A percentile compares a stretch with the other conserved stretches of the same genome.
Conservation (phyloP, 2,329 filamentous ascomycete species). For the Fusarium sp. region DNA sequence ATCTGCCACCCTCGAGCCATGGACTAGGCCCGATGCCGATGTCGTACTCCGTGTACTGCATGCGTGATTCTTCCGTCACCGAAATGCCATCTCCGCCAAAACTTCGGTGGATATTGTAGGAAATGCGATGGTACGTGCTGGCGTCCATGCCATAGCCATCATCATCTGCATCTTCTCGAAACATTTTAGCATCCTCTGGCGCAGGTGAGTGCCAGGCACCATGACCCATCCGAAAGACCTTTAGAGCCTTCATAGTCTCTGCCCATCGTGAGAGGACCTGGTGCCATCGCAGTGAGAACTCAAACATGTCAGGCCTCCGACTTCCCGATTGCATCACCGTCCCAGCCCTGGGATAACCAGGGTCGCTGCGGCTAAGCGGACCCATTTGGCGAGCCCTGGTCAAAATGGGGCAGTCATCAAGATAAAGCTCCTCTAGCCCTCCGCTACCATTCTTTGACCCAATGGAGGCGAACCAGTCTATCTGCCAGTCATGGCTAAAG, state of each 20-base stretch:
- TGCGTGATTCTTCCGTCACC: neutral
- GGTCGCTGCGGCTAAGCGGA: neutral
- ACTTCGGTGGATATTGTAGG: neutral
- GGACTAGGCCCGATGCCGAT: neutral
- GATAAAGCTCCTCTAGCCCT: constrained; percentile 52
- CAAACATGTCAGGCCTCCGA: neutral
- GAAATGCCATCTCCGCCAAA: neutral
- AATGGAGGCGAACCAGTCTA: constrained; percentile 59
- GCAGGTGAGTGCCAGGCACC: neutral
- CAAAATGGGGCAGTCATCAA: constrained; percentile 57
- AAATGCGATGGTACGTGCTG: neutral
- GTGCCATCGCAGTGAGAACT: constrained; percentile 5
- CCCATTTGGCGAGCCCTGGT: neutral
- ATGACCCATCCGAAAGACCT: constrained; percentile 4
- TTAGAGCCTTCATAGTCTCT: constrained; percentile 8
- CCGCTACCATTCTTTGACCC: constrained; percentile 22
- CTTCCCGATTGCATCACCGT: neutral
- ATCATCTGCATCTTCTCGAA: neutral
- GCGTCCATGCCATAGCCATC: neutral
- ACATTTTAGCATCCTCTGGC: neutral
- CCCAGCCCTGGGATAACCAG: neutral
- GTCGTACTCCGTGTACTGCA: neutral
- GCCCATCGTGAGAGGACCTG: constrained; percentile 7
- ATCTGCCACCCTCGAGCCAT: neutral
- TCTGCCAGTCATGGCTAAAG: constrained; percentile 59